Conservation (phyloP, 139 green algal species). For the Tetradesmus obliquus region DNA sequence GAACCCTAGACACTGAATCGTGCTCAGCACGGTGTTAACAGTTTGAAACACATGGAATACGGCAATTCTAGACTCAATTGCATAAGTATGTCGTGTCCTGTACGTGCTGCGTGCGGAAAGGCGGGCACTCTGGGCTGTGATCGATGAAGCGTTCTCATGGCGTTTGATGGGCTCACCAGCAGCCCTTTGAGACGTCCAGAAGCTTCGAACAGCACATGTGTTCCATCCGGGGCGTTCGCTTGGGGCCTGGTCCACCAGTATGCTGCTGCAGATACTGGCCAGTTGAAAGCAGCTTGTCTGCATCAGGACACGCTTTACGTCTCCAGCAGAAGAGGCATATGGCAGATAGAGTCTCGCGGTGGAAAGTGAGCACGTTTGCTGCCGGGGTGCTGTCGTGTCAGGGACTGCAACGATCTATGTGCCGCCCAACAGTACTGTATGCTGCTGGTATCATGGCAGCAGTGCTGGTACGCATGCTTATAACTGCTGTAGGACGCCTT, state of each 20-base stretch:
- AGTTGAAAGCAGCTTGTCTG: not conserved
- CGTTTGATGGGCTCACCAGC: not conserved
- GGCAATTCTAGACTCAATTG: not conserved
- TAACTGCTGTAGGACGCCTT: not conserved
- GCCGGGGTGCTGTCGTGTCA: not conserved
- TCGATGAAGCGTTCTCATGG: slow-evolving; percentile 2
- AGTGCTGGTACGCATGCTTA: not conserved
- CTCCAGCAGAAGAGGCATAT: slow-evolving; percentile 10
- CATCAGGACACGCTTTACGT: not conserved
- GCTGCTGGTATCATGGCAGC: no score
- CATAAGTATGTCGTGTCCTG: not conserved
- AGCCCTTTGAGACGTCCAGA: not conserved
- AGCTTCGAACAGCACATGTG: not conserved
- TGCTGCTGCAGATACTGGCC: slow-evolving; percentile 19
- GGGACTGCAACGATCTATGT: no score
- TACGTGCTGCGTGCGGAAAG: not conserved
- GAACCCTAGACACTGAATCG: not conserved
- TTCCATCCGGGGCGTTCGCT: not conserved
- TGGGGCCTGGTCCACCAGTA: slow-evolving; percentile 9
- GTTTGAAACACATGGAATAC: not conserved
- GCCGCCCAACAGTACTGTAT: no score
- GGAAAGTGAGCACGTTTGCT: not conserved
- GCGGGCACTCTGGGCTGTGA: not conserved
- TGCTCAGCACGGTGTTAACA: no score
- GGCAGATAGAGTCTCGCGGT: not conserved